A percentile compares a stretch with the other conserved stretches of the same genome.
phyloP scores from a whole-genome alignment of 208 protist genomes.

The Balamuthia mandrillaris region DNA sequence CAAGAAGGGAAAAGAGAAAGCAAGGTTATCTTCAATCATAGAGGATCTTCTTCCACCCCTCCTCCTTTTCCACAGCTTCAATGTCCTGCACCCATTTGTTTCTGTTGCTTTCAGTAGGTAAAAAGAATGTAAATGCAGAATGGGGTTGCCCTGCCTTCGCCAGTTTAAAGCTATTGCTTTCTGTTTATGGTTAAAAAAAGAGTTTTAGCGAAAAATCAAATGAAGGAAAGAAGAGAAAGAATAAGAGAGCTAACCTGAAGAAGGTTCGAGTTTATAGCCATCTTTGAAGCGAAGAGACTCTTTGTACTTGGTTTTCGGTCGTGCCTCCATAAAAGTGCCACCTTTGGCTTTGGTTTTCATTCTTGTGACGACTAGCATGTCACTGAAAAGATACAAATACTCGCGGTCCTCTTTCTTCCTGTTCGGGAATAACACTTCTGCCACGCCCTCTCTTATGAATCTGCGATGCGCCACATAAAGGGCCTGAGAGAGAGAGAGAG shows the following conservation, averaged over 20 bases:
- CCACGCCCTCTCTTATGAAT: not conserved
- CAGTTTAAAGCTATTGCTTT: not conserved
- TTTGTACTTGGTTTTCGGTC: no score
- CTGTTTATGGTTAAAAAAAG: no score
- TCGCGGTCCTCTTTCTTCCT: not conserved
- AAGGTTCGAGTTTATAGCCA: not conserved
- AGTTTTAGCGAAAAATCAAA: not conserved
- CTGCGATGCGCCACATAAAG: not conserved
- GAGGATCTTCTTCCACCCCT: constrained; percentile 5
- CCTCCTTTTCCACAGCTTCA: not conserved
- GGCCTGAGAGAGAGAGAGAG: not conserved
- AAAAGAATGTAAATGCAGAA: not conserved
- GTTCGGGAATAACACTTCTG: not conserved
- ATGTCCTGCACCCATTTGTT: not conserved
- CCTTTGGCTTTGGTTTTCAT: not conserved
- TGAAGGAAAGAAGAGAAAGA: not conserved
- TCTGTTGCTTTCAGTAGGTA: not conserved
- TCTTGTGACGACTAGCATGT: not conserved
- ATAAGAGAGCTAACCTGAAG: not conserved
- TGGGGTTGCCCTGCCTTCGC: not conserved
- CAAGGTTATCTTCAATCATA: not conserved
- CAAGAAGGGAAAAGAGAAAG: not conserved
- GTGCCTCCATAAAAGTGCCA: not conserved
- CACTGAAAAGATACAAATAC: not conserved
- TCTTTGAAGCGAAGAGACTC: no score